A percentile compares a stretch with the other conserved stretches of the same genome.
Evolutionary conservation across 768 basidiomycete species (phyloP).

Genomic region (Auricularia cornea): DNA sequence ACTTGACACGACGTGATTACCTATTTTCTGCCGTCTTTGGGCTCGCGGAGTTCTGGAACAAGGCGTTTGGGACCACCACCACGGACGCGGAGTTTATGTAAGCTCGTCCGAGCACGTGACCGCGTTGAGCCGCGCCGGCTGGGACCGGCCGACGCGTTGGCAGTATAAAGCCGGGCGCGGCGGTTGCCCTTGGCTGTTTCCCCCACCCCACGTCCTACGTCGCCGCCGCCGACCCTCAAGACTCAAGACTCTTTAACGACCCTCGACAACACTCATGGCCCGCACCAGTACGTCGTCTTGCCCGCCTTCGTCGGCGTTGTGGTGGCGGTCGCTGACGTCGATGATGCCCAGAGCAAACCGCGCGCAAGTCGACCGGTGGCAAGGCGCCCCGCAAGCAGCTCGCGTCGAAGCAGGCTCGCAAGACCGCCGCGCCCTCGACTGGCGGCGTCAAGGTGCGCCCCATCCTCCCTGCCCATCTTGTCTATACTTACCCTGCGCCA

Average conservation of each 20-base stretch:
- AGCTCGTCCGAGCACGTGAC: background rate
- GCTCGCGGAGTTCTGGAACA: no score
- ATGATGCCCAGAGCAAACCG: conserved; percentile 20
- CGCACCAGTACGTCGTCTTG: background rate
- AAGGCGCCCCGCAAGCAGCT: conserved; percentile 28
- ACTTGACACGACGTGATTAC: no score
- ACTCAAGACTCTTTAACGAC: no score
- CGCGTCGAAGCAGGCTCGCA: conserved; percentile 30
- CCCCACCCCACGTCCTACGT: background rate
- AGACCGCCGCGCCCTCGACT: conserved; percentile 14
- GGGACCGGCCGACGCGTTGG: no score
- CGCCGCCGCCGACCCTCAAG: background rate
- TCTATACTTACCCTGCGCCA: no score
- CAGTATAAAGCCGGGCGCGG: no score
- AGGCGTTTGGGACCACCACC: no score
- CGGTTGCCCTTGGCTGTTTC: background rate
- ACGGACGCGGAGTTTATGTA: background rate
- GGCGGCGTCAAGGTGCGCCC: background rate
- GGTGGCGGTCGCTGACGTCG: background rate
- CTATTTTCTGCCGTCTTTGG: no score
- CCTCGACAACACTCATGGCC: background rate
- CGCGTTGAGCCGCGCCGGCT: background rate
- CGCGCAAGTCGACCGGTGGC: conserved; percentile 25
- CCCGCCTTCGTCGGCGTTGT: background rate
- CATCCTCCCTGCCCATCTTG: no score